Evolutionary conservation across 2,329 filamentous ascomycete genomes (phyloP).

Genomic region (Corinectria fuckeliana): DNA sequence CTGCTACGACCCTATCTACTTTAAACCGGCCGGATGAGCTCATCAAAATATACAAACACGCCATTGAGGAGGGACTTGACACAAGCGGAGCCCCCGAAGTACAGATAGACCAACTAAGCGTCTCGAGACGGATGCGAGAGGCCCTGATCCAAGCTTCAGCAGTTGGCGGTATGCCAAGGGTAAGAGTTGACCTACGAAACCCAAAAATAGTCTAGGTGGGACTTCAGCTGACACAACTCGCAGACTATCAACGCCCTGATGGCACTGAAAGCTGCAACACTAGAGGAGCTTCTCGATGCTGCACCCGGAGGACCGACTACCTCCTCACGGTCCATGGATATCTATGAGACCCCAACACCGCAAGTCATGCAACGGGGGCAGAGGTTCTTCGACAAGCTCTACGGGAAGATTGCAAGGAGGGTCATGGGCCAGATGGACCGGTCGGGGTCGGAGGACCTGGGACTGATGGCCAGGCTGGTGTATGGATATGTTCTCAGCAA

Average conservation of each 20-base stretch:
- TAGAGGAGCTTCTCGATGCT: constrained; percentile 32
- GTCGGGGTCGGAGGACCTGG: constrained; percentile 35
- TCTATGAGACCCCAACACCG: constrained; percentile 25
- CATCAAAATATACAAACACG: constrained; percentile 24
- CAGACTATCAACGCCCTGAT: constrained; percentile 36
- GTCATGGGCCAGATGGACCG: constrained; percentile 37
- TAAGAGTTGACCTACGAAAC: constrained; percentile 1
- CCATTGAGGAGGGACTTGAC: constrained; percentile 8
- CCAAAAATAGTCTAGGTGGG: background rate
- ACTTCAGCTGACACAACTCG: constrained; percentile 7
- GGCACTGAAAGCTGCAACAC: constrained; percentile 31
- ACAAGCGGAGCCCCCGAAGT: background rate
- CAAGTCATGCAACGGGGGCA: constrained; percentile 30
- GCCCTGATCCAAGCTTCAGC: constrained; percentile 36
- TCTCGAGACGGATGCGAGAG: constrained; percentile 33
- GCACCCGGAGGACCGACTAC: background rate
- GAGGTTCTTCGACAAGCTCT: constrained; percentile 32
- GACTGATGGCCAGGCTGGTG: constrained; percentile 33
- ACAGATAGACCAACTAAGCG: constrained; percentile 25
- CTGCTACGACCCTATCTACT: constrained; percentile 33
- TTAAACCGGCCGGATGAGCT: constrained; percentile 36
- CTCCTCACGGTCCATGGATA: constrained; percentile 24
- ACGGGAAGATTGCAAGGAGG: constrained; percentile 35
- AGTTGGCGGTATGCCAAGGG: constrained; percentile 37
- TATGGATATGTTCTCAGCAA: constrained; percentile 38